Conservation (phyloP, 2,329 filamentous ascomycete species). For the Endocalyx cinctus region DNA sequence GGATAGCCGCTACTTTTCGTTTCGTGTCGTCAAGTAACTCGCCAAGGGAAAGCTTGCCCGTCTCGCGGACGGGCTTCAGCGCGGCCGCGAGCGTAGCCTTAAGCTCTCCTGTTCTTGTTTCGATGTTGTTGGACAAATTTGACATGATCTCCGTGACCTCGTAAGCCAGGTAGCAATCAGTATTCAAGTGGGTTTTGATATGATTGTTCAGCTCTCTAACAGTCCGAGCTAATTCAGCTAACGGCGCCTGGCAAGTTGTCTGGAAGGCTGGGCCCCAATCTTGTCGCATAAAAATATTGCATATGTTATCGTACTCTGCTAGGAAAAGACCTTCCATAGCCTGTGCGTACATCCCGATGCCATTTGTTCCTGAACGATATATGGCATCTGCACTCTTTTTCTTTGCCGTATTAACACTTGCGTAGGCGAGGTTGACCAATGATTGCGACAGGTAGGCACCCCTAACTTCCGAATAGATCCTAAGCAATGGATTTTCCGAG, state of each 20-base stretch:
- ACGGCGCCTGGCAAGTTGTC: conserved; percentile 69
- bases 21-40: conserved; percentile 82
- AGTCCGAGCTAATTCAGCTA: conserved; percentile 80
- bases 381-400: conserved; percentile 77
- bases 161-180: conserved; percentile 92
- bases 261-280: conserved; percentile 80
- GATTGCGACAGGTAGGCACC: conserved; percentile 81
- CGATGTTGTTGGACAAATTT: conserved; percentile 71
- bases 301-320: conserved; percentile 88
- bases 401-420: conserved; percentile 77
- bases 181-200: conserved; percentile 78
- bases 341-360: conserved; percentile 82
- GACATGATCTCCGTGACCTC: conserved; percentile 92
- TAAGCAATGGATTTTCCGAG: conserved; percentile 67
- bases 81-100: conserved; percentile 80
- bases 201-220: conserved; percentile 85
- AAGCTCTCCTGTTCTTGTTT: conserved; percentile 77
- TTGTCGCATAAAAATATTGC: conserved; percentile 77
- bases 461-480: conserved; percentile 79
- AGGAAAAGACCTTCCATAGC: conserved; percentile 83
- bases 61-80: conserved; percentile 85
- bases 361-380: conserved; percentile 85
- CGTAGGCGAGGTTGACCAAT: conserved; percentile 79
- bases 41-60: conserved; percentile 78
- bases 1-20: conserved; percentile 60